Evolutionary conservation across 345 rosid species (phyloP).

Genomic region (Arabidopsis suecica): DNA sequence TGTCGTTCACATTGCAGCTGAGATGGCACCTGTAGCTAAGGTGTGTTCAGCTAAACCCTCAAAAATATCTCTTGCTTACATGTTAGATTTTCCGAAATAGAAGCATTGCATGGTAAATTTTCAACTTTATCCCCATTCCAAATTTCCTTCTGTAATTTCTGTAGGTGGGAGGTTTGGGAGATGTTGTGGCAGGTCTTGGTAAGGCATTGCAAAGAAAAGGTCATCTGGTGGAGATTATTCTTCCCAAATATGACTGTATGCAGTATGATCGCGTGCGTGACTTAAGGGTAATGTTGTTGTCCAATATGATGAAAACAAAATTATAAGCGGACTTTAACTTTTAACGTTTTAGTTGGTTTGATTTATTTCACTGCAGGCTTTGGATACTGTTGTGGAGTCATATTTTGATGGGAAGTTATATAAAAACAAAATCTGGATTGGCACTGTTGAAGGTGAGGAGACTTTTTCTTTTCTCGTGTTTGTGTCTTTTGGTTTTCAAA

Average conservation of each 20-base stretch:
- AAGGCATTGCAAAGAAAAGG: constrained; percentile 95
- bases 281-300: constrained; percentile 64
- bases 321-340: constrained; percentile 3
- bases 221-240: constrained; percentile 87
- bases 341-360: constrained; percentile 6
- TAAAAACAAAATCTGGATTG: constrained; percentile 93
- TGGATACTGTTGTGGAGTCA: constrained; percentile 83
- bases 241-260: constrained; percentile 98
- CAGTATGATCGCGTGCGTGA: constrained; percentile 70
- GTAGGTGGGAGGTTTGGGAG: constrained; percentile 99
- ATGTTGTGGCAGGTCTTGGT: constrained; percentile 93
- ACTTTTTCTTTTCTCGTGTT: constrained; percentile 18
- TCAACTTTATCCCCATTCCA: not conserved
- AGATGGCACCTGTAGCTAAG: constrained; percentile 99
- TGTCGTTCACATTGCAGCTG: constrained; percentile 92
- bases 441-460: constrained; percentile 75
- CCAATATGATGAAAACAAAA: constrained; percentile 13
- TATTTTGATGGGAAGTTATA: constrained; percentile 82
- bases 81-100: not conserved
- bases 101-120: constrained; percentile 1
- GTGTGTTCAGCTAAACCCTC: constrained; percentile 52
- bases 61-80: constrained; percentile 20
- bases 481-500: constrained; percentile 33
- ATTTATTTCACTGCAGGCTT: constrained; percentile 59
- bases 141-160: constrained; percentile 5